Base-by-base conservation (phyloP, 2,329 filamentous ascomycete species). In the Penicillium sp. region DNA sequence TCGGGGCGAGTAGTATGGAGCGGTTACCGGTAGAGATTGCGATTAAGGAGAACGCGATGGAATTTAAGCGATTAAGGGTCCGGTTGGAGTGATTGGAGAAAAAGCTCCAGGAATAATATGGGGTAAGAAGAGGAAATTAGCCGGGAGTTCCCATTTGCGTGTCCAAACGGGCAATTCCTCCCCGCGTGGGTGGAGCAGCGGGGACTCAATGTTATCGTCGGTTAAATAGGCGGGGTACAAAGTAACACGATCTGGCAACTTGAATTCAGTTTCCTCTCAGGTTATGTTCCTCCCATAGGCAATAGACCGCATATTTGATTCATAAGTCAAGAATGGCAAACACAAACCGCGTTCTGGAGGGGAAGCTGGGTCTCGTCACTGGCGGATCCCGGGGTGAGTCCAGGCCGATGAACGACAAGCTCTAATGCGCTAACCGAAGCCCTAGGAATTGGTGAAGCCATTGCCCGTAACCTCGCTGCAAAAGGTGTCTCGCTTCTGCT, bases 301-400 rank as follows among this genome's bases (percentile, higher is more conserved):
- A 22, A 27, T 49, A 11, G 9, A 9, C 16, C n/a, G 21, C 19
- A 27, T 26, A 29, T 45, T 22, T 41, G 2, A 39, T 47, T 10
- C 2, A 24, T 24, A 11, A 53, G 4, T 33, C 24, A 27, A 63
- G 55, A 37, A 66, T 63, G 58, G 11, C 60, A 19, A 58, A 49
- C 31, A 44, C 58, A 44, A 39, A 37, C 16, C 69, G 75, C 39
- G 67, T 75, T 48, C 78, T 89, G n/a, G 86, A 90, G 70, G 89
- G 89, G 64, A 92, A 92, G 73, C 80, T 93, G 51, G 90, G 85
- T 52, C 87, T 96, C 63, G 81, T 95, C 47, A 95, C 91, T 1
- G 91, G 91, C 55, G 89, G 86, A 58, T 91, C 90, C 56, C 80
- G 91, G 80, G 90, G 90, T 90, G 80, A 60, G 66, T 48, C 53